These are phyloP conservation scores for Tolypocladium tropicale DNA, from an alignment of 2,329 filamentous ascomycete species.

Conservation along the genomic window DNA sequence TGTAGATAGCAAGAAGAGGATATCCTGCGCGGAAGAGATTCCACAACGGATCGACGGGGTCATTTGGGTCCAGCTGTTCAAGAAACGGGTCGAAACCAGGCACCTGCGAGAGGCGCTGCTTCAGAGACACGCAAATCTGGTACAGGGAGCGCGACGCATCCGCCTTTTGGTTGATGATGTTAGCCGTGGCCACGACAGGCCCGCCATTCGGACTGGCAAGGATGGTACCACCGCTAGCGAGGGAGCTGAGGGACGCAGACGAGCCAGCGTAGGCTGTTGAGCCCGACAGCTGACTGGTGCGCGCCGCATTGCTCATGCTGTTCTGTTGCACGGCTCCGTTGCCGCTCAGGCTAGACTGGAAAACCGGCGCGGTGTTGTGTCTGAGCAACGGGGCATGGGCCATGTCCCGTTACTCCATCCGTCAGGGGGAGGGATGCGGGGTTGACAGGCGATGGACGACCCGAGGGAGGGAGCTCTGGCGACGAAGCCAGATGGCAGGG, in stretches of 20 bases:
- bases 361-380: conserved; percentile 48
- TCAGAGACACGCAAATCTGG: conserved; percentile 84
- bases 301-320: conserved; percentile 42
- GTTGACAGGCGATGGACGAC: neutral
- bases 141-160: conserved; percentile 88
- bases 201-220: conserved; percentile 37
- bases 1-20: conserved; percentile 82
- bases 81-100: conserved; percentile 73
- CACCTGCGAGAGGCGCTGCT: conserved; percentile 70
- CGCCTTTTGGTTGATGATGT: conserved; percentile 95
- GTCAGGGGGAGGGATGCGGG: conserved; percentile 11
- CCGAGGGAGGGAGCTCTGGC: neutral
- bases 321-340: conserved; percentile 32
- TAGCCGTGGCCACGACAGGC: conserved; percentile 67
- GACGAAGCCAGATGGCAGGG: neutral
- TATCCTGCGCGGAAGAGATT: conserved; percentile 72
- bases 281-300: conserved; percentile 53
- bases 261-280: conserved; percentile 45
- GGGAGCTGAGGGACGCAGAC: conserved; percentile 39
- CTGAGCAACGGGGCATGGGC: conserved; percentile 49
- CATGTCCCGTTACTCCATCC: conserved; percentile 40
- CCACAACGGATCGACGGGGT: conserved; percentile 87
- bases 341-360: conserved; percentile 36
- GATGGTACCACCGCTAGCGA: conserved; percentile 33
- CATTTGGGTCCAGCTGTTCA: conserved; percentile 57